phyloP scores from a whole-genome alignment of 129 eudicot species.

The Oenanthe sinensis region DNA sequence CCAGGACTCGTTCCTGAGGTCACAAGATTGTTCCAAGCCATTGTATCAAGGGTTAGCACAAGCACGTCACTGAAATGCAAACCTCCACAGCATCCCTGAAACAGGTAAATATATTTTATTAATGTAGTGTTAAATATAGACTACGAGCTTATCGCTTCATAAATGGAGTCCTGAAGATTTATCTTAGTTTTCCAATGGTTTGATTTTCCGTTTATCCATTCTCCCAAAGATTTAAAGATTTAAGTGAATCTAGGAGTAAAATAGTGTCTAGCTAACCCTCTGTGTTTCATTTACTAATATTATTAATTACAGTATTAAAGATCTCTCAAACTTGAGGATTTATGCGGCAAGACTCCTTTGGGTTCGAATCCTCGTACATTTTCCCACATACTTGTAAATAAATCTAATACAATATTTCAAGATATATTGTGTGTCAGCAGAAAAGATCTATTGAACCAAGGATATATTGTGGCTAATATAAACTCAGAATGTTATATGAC shows the following conservation, averaged over 20 bases:
- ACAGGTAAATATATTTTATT: background rate
- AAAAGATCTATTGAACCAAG: background rate
- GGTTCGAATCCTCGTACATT: background rate
- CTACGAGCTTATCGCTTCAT: background rate
- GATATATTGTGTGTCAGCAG: background rate
- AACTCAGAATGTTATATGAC: background rate
- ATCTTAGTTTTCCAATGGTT: background rate
- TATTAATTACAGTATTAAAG: background rate
- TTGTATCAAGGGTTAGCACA: constrained; percentile 62
- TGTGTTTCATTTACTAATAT: background rate
- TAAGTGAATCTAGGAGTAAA: background rate
- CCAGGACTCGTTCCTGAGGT: constrained; percentile 81
- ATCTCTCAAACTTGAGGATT: background rate
- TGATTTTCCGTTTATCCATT: background rate
- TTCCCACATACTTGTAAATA: background rate
- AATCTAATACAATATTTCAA: background rate
- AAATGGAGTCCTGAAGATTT: background rate
- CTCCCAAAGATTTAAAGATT: background rate
- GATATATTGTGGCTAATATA: background rate
- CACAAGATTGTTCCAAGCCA: constrained; percentile 70
- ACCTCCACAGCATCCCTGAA: constrained; percentile 94
- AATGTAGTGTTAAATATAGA: background rate
- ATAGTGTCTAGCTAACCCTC: background rate
- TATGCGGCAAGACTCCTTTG: background rate
- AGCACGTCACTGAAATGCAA: constrained; percentile 84